Evolutionary conservation across 108 stramenopile genomes (phyloP), one percentile per base, ranked within the genome.

Genomic region (Cafeteria roenbergensis): DNA sequence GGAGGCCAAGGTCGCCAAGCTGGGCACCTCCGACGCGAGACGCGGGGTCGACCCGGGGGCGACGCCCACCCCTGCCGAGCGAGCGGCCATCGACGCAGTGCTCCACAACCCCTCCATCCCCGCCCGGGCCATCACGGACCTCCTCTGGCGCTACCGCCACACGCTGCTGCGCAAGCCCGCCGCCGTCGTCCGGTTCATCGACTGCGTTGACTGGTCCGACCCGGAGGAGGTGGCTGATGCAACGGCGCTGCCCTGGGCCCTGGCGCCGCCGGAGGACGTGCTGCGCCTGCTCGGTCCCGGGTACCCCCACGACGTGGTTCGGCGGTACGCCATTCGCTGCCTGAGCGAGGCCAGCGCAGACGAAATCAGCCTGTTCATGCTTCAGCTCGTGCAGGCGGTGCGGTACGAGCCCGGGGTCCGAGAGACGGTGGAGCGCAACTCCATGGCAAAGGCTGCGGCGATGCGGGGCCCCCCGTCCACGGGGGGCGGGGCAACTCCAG

Each of bases 351-450:
- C 93, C 30, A 84, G 90, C 0, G 94, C 95, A 69, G 90, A 87
- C 34, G 94, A 94, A 71, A 75, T 99, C n/a, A 79, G 82, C 34
- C 73, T 91, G 3, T 96, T 92, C 71, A 75, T 99, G 24, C 78
- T 99, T 27, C 97, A 99, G 74, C 77, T 99, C 1, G 97, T 99
- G 22, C 94, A 95, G 80, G 97, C 93, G 24, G 69, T 96, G 24
- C 89, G 93, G 69, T 99, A 95, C 70, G 93, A 99, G 32, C 57
- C 33, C 32, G 14, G 57, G 12, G 6, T 57, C 12, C 33, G 6
- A 14, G 30, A 17, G 57, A 8, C n/a, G n/a, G n/a, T n/a, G n/a
- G n/a, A n/a, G n/a, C n/a, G n/a, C n/a, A n/a, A n/a, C n/a, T n/a
- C n/a, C n/a, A n/a, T n/a, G n/a, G n/a, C n/a, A n/a, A n/a, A n/a